These are phyloP conservation scores for Stemphylium lycopersici DNA, from an alignment of 2,329 filamentous ascomycete genomes.

Conservation along the genomic window DNA sequence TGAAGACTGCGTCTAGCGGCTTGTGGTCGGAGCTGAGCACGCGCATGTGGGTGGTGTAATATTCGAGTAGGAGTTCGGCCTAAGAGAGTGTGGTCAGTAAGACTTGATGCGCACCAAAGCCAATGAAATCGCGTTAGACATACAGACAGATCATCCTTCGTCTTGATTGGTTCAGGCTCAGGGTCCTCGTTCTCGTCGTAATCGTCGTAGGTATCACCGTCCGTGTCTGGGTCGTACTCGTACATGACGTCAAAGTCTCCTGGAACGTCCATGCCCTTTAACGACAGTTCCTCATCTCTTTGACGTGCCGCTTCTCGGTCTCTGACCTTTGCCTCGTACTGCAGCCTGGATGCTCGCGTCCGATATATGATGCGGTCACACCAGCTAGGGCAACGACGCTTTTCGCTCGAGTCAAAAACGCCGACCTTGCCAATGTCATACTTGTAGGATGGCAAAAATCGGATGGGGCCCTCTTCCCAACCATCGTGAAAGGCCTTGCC, in stretches of 20 bases:
- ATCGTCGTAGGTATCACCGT: constrained; percentile 60
- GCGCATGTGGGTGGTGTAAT: constrained; percentile 87
- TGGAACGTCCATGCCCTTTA: constrained; percentile 74
- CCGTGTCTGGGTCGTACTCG: constrained; percentile 85
- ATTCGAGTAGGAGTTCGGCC: constrained; percentile 62
- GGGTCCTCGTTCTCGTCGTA: constrained; percentile 47
- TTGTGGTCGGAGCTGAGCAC: constrained; percentile 96
- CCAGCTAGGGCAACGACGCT: constrained; percentile 91
- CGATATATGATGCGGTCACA: constrained; percentile 93
- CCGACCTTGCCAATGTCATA: constrained; percentile 95
- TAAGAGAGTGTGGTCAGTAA: not conserved
- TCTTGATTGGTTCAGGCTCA: constrained; percentile 58
- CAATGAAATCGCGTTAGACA: not conserved
- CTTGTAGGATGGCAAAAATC: constrained; percentile 94
- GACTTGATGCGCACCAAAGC: too few relatives aligned
- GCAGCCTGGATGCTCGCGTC: constrained; percentile 71
- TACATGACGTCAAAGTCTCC: constrained; percentile 84
- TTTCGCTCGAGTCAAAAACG: constrained; percentile 94
- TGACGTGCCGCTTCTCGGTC: constrained; percentile 72
- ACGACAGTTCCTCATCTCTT: constrained; percentile 85
- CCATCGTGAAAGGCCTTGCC: constrained; percentile 88
- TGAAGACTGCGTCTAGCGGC: constrained; percentile 83
- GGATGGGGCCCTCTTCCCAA: constrained; percentile 87
- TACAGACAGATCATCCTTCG: constrained; percentile 62
- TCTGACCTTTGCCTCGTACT: constrained; percentile 66